A percentile compares a stretch with the other conserved stretches of the same genome.
phyloP scores from a whole-genome alignment of 768 basidiomycete genomes.

The Cantharellus anzutake region DNA sequence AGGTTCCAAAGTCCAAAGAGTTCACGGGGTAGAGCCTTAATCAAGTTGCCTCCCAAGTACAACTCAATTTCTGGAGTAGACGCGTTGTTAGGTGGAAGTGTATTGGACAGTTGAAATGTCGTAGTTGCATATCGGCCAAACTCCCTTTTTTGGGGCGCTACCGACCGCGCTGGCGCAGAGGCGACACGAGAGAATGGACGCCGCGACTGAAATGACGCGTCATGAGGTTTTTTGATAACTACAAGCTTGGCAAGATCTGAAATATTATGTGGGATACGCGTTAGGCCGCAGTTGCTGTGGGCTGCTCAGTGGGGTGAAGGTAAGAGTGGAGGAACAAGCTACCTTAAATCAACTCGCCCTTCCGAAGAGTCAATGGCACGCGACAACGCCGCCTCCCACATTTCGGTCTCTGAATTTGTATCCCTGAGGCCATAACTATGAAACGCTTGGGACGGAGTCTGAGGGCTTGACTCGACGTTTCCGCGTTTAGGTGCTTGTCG shows the following conservation, averaged over 20 bases:
- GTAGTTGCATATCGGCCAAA: conserved; percentile 12
- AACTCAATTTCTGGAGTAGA: conserved; percentile 29
- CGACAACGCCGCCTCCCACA: not conserved
- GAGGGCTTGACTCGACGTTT: not conserved
- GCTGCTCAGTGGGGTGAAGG: not conserved
- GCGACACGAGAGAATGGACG: conserved; percentile 18
- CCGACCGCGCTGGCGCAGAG: conserved; percentile 16
- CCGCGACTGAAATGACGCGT: not conserved
- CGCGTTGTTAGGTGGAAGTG: conserved; percentile 11
- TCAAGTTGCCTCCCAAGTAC: conserved; percentile 35
- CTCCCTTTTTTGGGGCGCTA: conserved; percentile 1
- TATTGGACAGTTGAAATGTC: conserved; percentile 5
- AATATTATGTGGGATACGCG: conserved; percentile 30
- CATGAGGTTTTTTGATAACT: conserved; percentile 15
- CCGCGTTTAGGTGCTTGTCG: not conserved
- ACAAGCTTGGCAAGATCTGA: conserved; percentile 28
- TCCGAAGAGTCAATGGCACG: not conserved
- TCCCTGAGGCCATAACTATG: not conserved
- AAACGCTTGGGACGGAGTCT: not conserved
- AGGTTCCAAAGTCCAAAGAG: conserved; percentile 38
- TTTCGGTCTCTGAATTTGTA: not conserved
- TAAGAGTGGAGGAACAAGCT: not conserved
- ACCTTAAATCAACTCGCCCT: not conserved
- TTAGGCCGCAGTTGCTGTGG: conserved; percentile 21
- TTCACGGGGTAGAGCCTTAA: conserved; percentile 34